Percentiles rank a stretch among this genome's conserved stretches.
Conservation (phyloP, 805 yeast species). For the Candida michaelii region DNA sequence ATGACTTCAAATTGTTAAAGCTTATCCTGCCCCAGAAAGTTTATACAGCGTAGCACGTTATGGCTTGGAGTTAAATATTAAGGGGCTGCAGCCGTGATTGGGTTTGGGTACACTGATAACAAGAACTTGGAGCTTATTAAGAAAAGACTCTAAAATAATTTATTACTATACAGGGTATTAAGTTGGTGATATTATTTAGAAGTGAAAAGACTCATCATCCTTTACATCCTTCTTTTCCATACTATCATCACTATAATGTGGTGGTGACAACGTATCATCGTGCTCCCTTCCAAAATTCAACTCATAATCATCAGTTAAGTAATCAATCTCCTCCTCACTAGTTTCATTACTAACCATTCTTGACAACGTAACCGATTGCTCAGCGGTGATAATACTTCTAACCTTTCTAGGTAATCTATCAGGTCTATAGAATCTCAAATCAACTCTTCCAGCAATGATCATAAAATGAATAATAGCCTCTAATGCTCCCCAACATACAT, state of each 20-base stretch:
- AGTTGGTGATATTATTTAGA: too few relatives aligned
- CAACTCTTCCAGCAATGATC: conserved; percentile 62
- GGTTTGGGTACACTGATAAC: too few relatives aligned
- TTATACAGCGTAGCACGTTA: too few relatives aligned
- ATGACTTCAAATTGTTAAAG: too few relatives aligned
- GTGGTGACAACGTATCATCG: conserved; percentile 4
- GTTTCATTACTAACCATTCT: conserved; percentile 11
- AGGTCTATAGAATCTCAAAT: conserved; percentile 76
- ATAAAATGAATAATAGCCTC: conserved; percentile 56
- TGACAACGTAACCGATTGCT: conserved; percentile 24
- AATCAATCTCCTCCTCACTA: conserved; percentile 12
- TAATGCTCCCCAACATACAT: conserved; percentile 63
- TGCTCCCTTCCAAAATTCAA: not conserved
- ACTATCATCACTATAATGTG: conserved; percentile 9
- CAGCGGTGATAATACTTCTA: conserved; percentile 39
- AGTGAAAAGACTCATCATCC: too few relatives aligned
- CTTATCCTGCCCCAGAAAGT: too few relatives aligned
- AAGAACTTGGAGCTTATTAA: too few relatives aligned
- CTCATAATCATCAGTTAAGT: conserved; percentile 6
- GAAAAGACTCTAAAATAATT: too few relatives aligned
- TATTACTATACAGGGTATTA: too few relatives aligned
- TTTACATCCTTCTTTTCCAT: too few relatives aligned
- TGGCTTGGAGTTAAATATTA: too few relatives aligned
- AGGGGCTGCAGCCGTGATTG: too few relatives aligned
- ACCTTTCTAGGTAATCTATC: conserved; percentile 47